Percentiles rank a stretch among this genome's conserved stretches.
Evolutionary conservation across 805 yeast species (phyloP).

Genomic region (Wickerhamia fluorescens): DNA sequence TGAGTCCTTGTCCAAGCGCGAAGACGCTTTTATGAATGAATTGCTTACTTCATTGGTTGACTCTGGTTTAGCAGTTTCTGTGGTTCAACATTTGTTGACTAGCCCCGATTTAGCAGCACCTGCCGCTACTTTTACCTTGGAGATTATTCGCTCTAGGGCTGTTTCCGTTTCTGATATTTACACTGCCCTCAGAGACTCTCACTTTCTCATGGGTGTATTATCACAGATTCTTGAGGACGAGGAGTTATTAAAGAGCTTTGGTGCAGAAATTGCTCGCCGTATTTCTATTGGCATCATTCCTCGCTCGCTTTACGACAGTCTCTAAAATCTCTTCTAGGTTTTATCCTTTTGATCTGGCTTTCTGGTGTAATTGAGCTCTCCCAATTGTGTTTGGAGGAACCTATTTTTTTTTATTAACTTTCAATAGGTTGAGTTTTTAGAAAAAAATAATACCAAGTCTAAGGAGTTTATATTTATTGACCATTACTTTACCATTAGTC

Average conservation of each 20-base stretch:
- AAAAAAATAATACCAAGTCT: too few species aligned
- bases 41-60: slow-evolving; percentile 15
- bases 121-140: slow-evolving; percentile 17
- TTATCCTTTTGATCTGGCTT: background rate
- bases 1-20: slow-evolving; percentile 11
- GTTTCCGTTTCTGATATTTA: slow-evolving; percentile 14
- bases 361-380: background rate
- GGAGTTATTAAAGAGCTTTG: slow-evolving; percentile 13
- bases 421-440: too few species aligned
- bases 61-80: slow-evolving; percentile 19
- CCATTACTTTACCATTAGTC: too few species aligned
- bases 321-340: background rate
- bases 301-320: background rate
- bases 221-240: slow-evolving; percentile 14
- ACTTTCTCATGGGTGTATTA: slow-evolving; percentile 10
- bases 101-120: slow-evolving; percentile 22
- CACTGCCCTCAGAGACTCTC: slow-evolving; percentile 14
- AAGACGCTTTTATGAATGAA: slow-evolving; percentile 12
- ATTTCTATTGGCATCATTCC: slow-evolving; percentile 16
- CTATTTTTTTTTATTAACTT: slow-evolving; percentile 1
- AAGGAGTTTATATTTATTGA: too few species aligned
- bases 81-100: slow-evolving; percentile 18
- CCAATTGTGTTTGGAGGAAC: background rate
- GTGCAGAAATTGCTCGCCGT: slow-evolving; percentile 10
- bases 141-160: slow-evolving; percentile 17